Conservation (phyloP, 2,329 filamentous ascomycete genomes). For the Fusarium floridanum region DNA sequence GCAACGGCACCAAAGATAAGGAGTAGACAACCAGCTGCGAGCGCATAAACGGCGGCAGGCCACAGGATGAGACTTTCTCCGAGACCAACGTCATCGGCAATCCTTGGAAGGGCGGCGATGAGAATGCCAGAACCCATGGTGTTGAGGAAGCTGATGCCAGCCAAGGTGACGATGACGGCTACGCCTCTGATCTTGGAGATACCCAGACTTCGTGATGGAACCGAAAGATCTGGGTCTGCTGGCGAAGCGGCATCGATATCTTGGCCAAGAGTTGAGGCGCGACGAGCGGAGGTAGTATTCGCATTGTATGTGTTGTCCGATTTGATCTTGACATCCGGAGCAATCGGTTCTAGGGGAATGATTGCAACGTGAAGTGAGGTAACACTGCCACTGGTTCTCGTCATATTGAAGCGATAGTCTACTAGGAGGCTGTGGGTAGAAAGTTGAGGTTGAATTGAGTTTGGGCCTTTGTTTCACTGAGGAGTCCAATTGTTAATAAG, state of each 20-base stretch:
- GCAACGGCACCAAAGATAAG: constrained; percentile 54
- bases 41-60: constrained; percentile 40
- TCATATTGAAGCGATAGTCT: not conserved
- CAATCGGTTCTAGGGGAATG: not conserved
- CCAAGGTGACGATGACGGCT: constrained; percentile 29
- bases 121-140: constrained; percentile 44
- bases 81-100: constrained; percentile 35
- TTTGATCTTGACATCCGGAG: not conserved
- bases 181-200: constrained; percentile 27
- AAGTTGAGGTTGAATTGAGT: not conserved
- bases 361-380: not conserved
- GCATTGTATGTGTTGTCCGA: not conserved
- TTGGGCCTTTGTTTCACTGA: not conserved
- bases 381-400: not conserved
- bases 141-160: constrained; percentile 42
- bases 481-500: not conserved
- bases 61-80: constrained; percentile 38
- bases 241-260: not conserved
- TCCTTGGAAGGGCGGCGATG: constrained; percentile 38
- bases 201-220: not conserved
- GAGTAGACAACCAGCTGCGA: constrained; percentile 40
- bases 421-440: not conserved
- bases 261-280: not conserved
- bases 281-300: not conserved
- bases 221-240: not conserved